phyloP scores from a whole-genome alignment of 2,329 filamentous ascomycete genomes.

The Trichophyton verrucosum region DNA sequence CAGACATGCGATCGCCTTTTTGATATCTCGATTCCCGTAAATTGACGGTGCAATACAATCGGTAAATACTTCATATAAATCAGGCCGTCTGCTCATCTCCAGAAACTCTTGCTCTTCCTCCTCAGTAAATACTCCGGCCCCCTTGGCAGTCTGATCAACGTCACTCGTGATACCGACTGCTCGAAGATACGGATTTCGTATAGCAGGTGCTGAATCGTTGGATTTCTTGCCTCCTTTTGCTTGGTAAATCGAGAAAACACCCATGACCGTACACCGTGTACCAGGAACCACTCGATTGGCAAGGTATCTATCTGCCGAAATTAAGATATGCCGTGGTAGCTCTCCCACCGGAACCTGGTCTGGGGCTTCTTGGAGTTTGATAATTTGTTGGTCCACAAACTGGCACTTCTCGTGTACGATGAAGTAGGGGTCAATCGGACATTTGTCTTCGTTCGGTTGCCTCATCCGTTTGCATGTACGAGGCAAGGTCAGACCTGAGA shows the following conservation, averaged over 20 bases:
- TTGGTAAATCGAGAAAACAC: conserved; percentile 96
- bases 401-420: conserved; percentile 86
- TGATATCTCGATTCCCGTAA: conserved; percentile 91
- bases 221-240: conserved; percentile 73
- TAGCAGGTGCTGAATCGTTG: conserved; percentile 72
- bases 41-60: conserved; percentile 94
- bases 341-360: conserved; percentile 97
- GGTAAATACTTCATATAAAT: conserved; percentile 84
- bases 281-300: conserved; percentile 93
- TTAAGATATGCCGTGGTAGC: conserved; percentile 82
- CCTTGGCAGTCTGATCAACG: conserved; percentile 77
- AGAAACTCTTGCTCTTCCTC: conserved; percentile 95
- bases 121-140: conserved; percentile 71
- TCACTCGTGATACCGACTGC: conserved; percentile 88
- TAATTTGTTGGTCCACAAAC: conserved; percentile 95
- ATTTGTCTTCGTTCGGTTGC: conserved; percentile 52
- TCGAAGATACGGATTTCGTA: conserved; percentile 85
- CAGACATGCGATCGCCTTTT: conserved; percentile 90
- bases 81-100: conserved; percentile 77
- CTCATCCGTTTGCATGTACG: conserved; percentile 58
- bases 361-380: conserved; percentile 94
- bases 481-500: conserved; percentile 74
- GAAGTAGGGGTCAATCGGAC: conserved; percentile 89
- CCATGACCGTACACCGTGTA: conserved; percentile 87
- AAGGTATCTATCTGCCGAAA: conserved; percentile 91